Percentiles rank a stretch among this genome's conserved stretches.
These are phyloP conservation scores for Candida hungchunana DNA, from an alignment of 805 yeast species.

Conservation along the genomic window DNA sequence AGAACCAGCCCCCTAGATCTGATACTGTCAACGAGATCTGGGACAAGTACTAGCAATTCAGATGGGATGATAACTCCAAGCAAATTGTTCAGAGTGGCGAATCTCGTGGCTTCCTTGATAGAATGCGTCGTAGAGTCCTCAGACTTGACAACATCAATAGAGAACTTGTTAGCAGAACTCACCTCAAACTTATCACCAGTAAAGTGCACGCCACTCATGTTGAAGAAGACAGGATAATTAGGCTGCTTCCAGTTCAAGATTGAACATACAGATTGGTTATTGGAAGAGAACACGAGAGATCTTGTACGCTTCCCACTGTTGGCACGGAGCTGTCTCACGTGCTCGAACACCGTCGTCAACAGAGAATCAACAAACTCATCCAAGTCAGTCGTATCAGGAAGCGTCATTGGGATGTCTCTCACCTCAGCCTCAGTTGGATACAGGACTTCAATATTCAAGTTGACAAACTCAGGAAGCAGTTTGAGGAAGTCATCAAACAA, in stretches of 20 bases:
- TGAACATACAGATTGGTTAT: constrained; percentile 87
- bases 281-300: constrained; percentile 78
- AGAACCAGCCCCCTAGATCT: constrained; percentile 77
- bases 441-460: constrained; percentile 68
- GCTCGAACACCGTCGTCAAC: constrained; percentile 67
- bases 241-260: constrained; percentile 98
- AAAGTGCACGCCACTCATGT: constrained; percentile 62
- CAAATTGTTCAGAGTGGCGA: constrained; percentile 77
- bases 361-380: constrained; percentile 75
- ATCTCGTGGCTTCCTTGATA: constrained; percentile 75
- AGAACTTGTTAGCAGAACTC: constrained; percentile 40
- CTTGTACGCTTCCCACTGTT: constrained; percentile 38
- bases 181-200: constrained; percentile 31
- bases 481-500: constrained; percentile 58
- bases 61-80: constrained; percentile 79
- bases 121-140: constrained; percentile 54
- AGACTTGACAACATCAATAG: constrained; percentile 21
- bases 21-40: constrained; percentile 68
- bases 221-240: constrained; percentile 88
- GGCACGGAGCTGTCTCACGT: constrained; percentile 51
- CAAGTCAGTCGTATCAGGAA: constrained; percentile 43
- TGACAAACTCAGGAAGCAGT: constrained; percentile 52
- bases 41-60: constrained; percentile 66
- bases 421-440: constrained; percentile 63
- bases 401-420: constrained; percentile 35